Evolutionary conservation across 1,284 basidiomycete genomes (phyloP), one percentile per base, ranked within the genome.

Genomic region (Golubevia pallescens): DNA sequence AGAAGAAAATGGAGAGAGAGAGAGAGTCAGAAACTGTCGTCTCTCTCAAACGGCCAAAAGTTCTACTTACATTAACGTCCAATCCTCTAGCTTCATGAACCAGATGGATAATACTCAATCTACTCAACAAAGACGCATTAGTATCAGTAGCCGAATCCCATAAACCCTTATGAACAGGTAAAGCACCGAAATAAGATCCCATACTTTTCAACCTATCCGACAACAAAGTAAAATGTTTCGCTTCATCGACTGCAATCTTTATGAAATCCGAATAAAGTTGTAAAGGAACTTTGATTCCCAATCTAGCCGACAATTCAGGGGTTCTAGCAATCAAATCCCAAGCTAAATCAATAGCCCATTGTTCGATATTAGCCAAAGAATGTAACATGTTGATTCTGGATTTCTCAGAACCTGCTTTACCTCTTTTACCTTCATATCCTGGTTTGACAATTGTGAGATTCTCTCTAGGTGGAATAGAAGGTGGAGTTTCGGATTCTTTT

Each of bases 11-110:
- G 51, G 54, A 56, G 13, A 56, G 20, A 32, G 24, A 56, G 24
- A 6, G 54, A 56, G 24, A 21, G 7, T 10, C 20, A 56, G 24
- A 6, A 7, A 56, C 54, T 10, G 3, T 38, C 10, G 5, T 5
- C 3, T 38, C 34, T 38, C n/a, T n/a, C n/a, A n/a, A n/a, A n/a
- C n/a, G n/a, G n/a, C n/a, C n/a, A n/a, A n/a, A n/a, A n/a, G n/a
- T 38, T 10, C 3, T 5, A 38, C 34, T 38, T 10, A 38, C 20
- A 80, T 93, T 93, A 67, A 94, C 92, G 85, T 95, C 94, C 5
- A 95, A 88, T 1, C 93, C 93, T 28, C 93, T 88, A 1, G 93
- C 93, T 87, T 95, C 93, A 80, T 94, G 93, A 0, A 95, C 93
- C 32, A 95, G 90, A 77, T 94, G 93, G 73, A 95, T 93, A 84